A percentile compares a stretch with the other conserved stretches of the same genome.
These are phyloP conservation scores for Bathelium albidoporum DNA, from an alignment of 495 filamentous ascomycete species.

Conservation along the genomic window DNA sequence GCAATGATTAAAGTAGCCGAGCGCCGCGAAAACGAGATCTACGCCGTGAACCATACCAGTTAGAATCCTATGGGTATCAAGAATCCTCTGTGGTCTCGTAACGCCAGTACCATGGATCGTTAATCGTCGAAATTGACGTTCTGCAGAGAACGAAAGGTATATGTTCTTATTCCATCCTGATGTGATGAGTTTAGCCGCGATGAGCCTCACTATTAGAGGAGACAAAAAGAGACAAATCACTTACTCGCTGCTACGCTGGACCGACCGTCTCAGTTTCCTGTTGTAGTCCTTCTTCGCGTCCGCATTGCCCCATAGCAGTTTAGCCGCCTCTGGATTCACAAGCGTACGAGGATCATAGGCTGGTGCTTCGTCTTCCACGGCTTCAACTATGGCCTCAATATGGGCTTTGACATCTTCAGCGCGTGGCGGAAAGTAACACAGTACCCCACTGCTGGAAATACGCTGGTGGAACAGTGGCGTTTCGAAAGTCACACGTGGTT, in stretches of 20 bases:
- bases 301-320: slow-evolving; percentile 72
- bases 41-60: neutral
- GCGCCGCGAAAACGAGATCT: neutral
- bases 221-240: slow-evolving; percentile 9
- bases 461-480: slow-evolving; percentile 80
- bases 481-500: slow-evolving; percentile 73
- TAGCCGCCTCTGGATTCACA: slow-evolving; percentile 78
- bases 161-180: neutral
- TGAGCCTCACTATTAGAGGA: neutral
- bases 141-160: neutral
- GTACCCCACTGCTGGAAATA: slow-evolving; percentile 64
- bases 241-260: slow-evolving; percentile 46
- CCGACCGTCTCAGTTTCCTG: slow-evolving; percentile 56
- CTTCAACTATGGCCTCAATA: slow-evolving; percentile 71
- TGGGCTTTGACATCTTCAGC: slow-evolving; percentile 74
- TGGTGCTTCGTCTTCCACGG: slow-evolving; percentile 76
- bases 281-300: slow-evolving; percentile 78
- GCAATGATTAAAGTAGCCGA: neutral
- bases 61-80: neutral
- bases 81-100: neutral
- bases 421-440: slow-evolving; percentile 70
- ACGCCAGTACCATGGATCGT: neutral
- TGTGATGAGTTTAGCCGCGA: neutral
- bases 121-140: neutral
- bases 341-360: slow-evolving; percentile 84